Evolutionary conservation across 2,329 filamentous ascomycete species (phyloP).

Genomic region (Juglanconis juglandina): DNA sequence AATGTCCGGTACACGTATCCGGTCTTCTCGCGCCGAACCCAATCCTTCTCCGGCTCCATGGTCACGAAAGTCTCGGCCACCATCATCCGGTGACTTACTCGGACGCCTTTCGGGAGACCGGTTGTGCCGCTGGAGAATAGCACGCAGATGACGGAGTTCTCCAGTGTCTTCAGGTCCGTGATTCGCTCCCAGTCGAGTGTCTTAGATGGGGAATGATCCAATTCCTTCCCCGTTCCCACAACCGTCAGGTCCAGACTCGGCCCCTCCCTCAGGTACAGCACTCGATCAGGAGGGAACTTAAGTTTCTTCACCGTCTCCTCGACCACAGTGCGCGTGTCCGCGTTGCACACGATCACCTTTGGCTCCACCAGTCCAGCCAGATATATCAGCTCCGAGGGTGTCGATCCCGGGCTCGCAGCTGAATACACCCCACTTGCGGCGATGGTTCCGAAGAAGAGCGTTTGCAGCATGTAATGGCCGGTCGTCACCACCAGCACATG

Average conservation of each 20-base stretch:
- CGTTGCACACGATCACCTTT: constrained; percentile 42
- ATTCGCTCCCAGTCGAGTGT: constrained; percentile 51
- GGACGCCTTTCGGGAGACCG: constrained; percentile 45
- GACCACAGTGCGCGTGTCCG: constrained; percentile 43
- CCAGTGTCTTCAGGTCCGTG: constrained; percentile 44
- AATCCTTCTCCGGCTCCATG: constrained; percentile 27
- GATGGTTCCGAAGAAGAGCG: constrained; percentile 53
- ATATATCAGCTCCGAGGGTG: constrained; percentile 47
- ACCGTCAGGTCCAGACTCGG: constrained; percentile 21
- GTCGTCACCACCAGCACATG: constrained; percentile 55
- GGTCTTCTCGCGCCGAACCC: constrained; percentile 25
- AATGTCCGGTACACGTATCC: constrained; percentile 32
- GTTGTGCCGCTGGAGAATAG: constrained; percentile 49
- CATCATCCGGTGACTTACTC: constrained; percentile 43
- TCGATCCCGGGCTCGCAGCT: constrained; percentile 48
- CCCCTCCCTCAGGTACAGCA: constrained; percentile 21
- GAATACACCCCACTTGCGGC: constrained; percentile 59
- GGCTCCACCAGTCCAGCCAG: constrained; percentile 38
- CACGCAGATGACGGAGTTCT: constrained; percentile 38
- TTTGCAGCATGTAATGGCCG: constrained; percentile 52
- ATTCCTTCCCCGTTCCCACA: constrained; percentile 27
- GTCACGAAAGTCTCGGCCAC: constrained; percentile 35
- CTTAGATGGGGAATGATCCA: constrained; percentile 30
- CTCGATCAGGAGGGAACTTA: constrained; percentile 22
- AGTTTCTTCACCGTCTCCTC: constrained; percentile 11